Evolutionary conservation across 2,329 filamentous ascomycete genomes (phyloP), one percentile per base, ranked within the genome.

Genomic region (Colletotrichum coccodes): DNA sequence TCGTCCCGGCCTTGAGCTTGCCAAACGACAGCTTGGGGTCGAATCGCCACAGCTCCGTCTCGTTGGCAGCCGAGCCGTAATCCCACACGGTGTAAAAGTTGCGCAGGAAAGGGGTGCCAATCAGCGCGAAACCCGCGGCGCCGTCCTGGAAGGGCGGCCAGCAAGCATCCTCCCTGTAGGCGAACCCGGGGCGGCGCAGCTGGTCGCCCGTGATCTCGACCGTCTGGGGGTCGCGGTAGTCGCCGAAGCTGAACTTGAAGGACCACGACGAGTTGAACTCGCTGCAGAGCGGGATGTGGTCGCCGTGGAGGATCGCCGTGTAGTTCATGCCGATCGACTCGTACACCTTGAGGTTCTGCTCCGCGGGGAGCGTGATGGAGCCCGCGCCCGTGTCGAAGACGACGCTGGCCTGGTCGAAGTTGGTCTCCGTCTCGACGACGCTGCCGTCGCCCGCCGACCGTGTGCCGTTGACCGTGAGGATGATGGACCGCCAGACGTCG

Each of bases 181-280:
- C 78, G 61, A 79, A 80, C 1, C 79, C 79, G 0, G 78, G 76
- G 0, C 67, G 18, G 18, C 72, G 72, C 2, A 81, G 71, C 72
- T 77, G 73, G 18, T 78, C 76, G 12, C 79, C 79, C 0, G 73
- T 76, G 6, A 81, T 3, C 23, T 75, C 78, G 23, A 81, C 38
- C 7, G 42, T 38, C 57, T 56, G 47, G 12, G 64, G 64, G n/a
- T 49, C 11, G 9, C 64, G 62, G 0, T 59, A 56, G 7, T 68
- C 73, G 8, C 64, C 72, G 26, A 64, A 71, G 12, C 74, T 74
- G 47, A 79, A 71, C n/a, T 73, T 66, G 30, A 80, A 74, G 1
- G 76, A 76, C 79, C 79, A 81, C 63, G 74, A 71, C 40, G 76
- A 68, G 62, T 77, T 80, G 66, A 81, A 80, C 40, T 81, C 78